phyloP scores from a whole-genome alignment of 2,329 filamentous ascomycete genomes.

The Scedosporium aurantiacum region DNA sequence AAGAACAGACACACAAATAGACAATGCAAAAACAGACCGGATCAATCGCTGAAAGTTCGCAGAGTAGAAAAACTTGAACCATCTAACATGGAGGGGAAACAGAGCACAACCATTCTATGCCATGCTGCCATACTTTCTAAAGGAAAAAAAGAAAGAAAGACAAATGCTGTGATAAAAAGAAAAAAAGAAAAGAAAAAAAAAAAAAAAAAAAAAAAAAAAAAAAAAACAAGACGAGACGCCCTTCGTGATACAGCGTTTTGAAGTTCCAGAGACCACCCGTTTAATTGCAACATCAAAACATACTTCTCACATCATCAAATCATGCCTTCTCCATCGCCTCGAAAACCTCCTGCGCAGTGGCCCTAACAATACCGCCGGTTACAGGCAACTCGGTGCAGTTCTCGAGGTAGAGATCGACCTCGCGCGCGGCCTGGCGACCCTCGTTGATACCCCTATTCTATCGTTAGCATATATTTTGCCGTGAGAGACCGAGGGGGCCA shows the following conservation, averaged over 20 bases:
- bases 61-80: not conserved
- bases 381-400: constrained; percentile 71
- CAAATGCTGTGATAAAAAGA: not conserved
- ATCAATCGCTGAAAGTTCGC: not conserved
- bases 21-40: not conserved
- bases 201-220: too few species aligned
- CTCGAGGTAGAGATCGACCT: constrained; percentile 82
- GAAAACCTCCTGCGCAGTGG: constrained; percentile 62
- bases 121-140: constrained; percentile 2
- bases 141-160: not conserved
- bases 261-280: not conserved
- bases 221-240: not conserved
- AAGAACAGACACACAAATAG: too few species aligned
- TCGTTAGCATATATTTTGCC: constrained; percentile 20
- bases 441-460: constrained; percentile 79
- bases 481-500: not conserved
- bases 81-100: not conserved
- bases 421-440: constrained; percentile 81
- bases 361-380: constrained; percentile 86
- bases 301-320: not conserved
- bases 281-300: too few species aligned
- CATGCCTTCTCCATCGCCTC: constrained; percentile 13
- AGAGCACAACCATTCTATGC: not conserved
- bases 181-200: not conserved
- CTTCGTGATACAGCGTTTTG: not conserved